Base-by-base conservation (phyloP, 441 rosid species). In the Oxalis stricta region DNA sequence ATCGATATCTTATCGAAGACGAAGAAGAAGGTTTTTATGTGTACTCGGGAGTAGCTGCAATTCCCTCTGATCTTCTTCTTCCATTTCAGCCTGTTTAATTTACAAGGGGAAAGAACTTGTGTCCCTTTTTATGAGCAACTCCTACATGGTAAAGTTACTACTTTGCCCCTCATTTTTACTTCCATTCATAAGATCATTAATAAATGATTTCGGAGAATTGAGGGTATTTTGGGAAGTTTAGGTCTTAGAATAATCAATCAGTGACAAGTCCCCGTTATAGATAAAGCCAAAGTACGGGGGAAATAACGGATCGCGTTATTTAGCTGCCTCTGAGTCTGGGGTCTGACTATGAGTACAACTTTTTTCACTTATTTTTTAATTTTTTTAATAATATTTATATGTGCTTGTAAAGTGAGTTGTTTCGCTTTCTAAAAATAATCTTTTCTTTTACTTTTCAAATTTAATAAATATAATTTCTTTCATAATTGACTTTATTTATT, bases 1-100 rank as follows among this genome's bases (percentile, higher is more conserved):
- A 54, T 9, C 41, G 61, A 35, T 38, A 61, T 47, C 42, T 56
- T 7, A 50, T 16, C 0, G 71, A 48, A 21, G 68, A 47, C 4
- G 71, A 60, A 16, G 72, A 56, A 44, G 84, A 50, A 22, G 73
- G 65, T 7, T 55, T 53, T 5, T 77, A 56, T 68, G 84, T 49
- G 77, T 53, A 14, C n/a, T n/a, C n/a, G 95, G 94, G 23, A 88
- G 88, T 12, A 89, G 77, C 62, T 84, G 97, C 37, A 89, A 71
- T 60, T 79, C 97, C 47, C 59, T 66, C 31, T 82, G 76, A 50
- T 60, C 70, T 35, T 80, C 75, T 10, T 69, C 72, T 59, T 64
- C 80, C 80, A 71, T 71, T 11, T 21, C 31, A 16, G 39, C 14
- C 10, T 19, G 7, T 16, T 1, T 34, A 43, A 37, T 10, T 10